These are phyloP conservation scores for Fragilaria crotonensis DNA, from an alignment of 108 stramenopile species.

Conservation along the genomic window DNA sequence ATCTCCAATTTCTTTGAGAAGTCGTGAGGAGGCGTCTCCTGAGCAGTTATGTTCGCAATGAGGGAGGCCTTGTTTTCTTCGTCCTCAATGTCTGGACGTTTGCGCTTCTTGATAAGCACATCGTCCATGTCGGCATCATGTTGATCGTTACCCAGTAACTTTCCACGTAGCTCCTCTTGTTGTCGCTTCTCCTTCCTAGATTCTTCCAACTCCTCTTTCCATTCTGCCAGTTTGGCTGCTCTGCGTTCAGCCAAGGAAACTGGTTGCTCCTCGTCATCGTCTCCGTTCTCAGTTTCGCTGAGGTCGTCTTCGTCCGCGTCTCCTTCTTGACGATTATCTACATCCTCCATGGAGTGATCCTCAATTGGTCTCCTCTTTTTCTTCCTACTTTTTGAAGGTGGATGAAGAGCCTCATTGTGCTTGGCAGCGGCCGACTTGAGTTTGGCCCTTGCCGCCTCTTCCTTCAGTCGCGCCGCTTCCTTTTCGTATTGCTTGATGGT, in stretches of 20 bases:
- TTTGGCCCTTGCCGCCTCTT: conserved; percentile 60
- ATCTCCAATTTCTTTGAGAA: conserved; percentile 60
- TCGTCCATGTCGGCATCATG: conserved; percentile 15
- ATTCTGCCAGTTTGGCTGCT: conserved; percentile 37
- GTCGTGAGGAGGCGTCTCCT: conserved; percentile 70
- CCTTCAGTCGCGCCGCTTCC: conserved; percentile 54
- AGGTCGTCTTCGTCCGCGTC: conserved; percentile 16
- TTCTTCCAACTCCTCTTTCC: conserved; percentile 42
- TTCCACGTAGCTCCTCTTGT: conserved; percentile 6
- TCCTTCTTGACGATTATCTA: background rate
- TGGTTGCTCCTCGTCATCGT: conserved; percentile 6
- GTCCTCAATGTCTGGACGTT: conserved; percentile 14
- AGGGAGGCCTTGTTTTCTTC: conserved; percentile 27
- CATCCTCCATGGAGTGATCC: conserved; percentile 2
- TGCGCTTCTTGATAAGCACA: conserved; percentile 23
- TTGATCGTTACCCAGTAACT: conserved; percentile 4
- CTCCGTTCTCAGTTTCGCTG: conserved; percentile 5
- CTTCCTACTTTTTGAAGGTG: conserved; percentile 9
- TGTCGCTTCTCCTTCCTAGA: conserved; percentile 4
- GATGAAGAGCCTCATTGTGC: conserved; percentile 23
- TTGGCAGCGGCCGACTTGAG: conserved; percentile 54
- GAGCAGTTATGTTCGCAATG: conserved; percentile 51
- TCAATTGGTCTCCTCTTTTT: conserved; percentile 9
- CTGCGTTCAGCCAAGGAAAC: conserved; percentile 19
- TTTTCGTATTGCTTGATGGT: conserved; percentile 54